These are phyloP conservation scores for Yamadazyma jaroonii DNA, from an alignment of 1,139 yeast species.

Conservation along the genomic window DNA sequence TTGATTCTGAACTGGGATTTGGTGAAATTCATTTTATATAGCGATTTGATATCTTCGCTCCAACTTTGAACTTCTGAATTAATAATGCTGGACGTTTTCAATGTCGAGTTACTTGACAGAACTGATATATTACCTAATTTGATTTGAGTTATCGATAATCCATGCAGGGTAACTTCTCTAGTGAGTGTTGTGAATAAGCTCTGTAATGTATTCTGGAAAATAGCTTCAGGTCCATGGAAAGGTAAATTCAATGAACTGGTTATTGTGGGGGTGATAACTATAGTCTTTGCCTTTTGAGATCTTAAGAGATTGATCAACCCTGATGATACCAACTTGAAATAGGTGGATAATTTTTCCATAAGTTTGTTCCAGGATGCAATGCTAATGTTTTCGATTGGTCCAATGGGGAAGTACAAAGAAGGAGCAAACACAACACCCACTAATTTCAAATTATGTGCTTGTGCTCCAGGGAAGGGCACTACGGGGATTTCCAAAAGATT, in stretches of 20 bases:
- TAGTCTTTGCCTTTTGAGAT: constrained; percentile 40
- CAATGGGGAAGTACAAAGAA: constrained; percentile 61
- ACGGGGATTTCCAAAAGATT: constrained; percentile 38
- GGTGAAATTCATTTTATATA: constrained; percentile 37
- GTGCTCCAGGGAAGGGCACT: constrained; percentile 51
- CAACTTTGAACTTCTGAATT: constrained; percentile 41
- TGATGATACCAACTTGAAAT: constrained; percentile 50
- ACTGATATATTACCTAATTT: constrained; percentile 47
- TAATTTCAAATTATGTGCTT: constrained; percentile 50
- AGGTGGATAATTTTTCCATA: constrained; percentile 42
- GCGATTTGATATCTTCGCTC: constrained; percentile 34
- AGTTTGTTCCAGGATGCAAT: constrained; percentile 53
- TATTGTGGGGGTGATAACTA: constrained; percentile 43
- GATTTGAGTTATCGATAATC: constrained; percentile 43
- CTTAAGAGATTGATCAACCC: constrained; percentile 61
- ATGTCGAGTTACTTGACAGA: constrained; percentile 26
- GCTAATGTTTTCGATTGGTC: constrained; percentile 62
- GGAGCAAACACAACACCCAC: constrained; percentile 64
- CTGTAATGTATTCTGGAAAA: constrained; percentile 36
- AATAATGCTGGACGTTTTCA: constrained; percentile 23
- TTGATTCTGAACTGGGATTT: constrained; percentile 30
- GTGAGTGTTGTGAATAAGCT: constrained; percentile 37
- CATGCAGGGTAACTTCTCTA: constrained; percentile 41
- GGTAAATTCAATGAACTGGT: constrained; percentile 43
- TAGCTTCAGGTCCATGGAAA: constrained; percentile 49